These are phyloP conservation scores for Diatrype stigma DNA, from an alignment of 2,329 filamentous ascomycete species.

Conservation along the genomic window DNA sequence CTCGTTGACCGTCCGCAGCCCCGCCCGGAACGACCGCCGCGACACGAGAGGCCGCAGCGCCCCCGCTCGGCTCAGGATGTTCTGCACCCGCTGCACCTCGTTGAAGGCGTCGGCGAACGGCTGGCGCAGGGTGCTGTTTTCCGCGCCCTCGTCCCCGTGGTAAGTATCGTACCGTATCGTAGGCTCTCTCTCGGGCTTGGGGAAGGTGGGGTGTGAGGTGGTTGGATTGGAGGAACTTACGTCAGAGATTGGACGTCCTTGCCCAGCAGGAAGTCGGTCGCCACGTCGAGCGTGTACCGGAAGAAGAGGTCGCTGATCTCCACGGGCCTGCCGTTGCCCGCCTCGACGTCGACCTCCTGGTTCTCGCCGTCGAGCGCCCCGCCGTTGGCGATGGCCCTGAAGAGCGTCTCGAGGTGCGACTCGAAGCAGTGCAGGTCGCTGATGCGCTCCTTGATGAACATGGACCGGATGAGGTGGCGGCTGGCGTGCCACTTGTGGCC, in stretches of 20 bases:
- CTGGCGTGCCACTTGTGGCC: conserved; percentile 73
- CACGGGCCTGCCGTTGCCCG: conserved; percentile 58
- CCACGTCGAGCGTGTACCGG: conserved; percentile 78
- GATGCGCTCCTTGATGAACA: conserved; percentile 81
- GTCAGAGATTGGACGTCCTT: conserved; percentile 63
- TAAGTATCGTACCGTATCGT: too few relatives aligned
- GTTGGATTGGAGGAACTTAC: too few relatives aligned
- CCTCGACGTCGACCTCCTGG: conserved; percentile 59
- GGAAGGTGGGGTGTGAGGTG: too few relatives aligned
- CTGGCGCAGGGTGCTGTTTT: conserved; percentile 48
- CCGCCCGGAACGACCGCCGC: conserved; percentile 56
- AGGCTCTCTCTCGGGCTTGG: too few relatives aligned
- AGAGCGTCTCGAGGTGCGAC: conserved; percentile 68
- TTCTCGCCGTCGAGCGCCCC: conserved; percentile 54
- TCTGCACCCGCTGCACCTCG: conserved; percentile 72
- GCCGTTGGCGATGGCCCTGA: conserved; percentile 60
- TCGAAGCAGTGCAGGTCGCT: conserved; percentile 81
- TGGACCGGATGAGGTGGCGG: conserved; percentile 77
- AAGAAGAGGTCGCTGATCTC: conserved; percentile 77
- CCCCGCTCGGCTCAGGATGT: conserved; percentile 60
- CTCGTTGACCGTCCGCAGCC: conserved; percentile 65
- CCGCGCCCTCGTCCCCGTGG: too few relatives aligned
- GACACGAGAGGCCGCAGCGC: conserved; percentile 62
- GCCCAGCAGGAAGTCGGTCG: conserved; percentile 83
- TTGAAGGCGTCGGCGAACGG: conserved; percentile 79